A percentile compares a stretch with the other conserved stretches of the same genome.
These are phyloP conservation scores for Ophiocordyceps sinensis DNA, from an alignment of 2,329 filamentous ascomycete genomes.

Conservation along the genomic window DNA sequence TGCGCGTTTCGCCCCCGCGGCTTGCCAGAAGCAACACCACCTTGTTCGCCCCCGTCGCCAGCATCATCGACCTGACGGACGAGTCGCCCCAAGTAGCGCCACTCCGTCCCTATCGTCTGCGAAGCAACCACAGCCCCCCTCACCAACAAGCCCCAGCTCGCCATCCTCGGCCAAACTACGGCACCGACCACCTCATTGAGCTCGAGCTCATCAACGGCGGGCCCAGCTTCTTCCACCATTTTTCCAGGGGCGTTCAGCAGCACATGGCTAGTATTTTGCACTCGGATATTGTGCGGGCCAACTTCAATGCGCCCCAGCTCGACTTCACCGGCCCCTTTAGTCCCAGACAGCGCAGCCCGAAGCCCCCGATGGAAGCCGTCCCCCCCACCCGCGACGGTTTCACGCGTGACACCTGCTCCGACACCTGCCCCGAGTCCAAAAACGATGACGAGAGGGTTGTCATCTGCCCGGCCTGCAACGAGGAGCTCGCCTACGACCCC, in stretches of 20 bases:
- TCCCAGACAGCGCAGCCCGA: conserved; percentile 19
- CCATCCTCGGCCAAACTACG: conserved; percentile 2
- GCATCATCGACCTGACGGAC: conserved; percentile 37
- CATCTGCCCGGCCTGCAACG: conserved; percentile 74
- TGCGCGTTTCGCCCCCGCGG: conserved; percentile 24
- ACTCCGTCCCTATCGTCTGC: background rate
- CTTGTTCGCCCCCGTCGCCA: conserved; percentile 17
- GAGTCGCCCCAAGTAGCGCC: conserved; percentile 25
- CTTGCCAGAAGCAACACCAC: conserved; percentile 30
- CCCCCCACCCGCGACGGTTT: conserved; percentile 60
- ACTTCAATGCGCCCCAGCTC: conserved; percentile 6
- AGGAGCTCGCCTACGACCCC: conserved; percentile 67
- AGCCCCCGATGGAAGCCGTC: conserved; percentile 45
- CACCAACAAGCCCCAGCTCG: conserved; percentile 3
- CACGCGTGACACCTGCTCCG: conserved; percentile 50
- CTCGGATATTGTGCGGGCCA: conserved; percentile 7
- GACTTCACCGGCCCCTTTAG: conserved; percentile 15
- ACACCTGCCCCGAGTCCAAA: conserved; percentile 28
- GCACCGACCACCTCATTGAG: conserved; percentile 10
- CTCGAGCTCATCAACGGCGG: conserved; percentile 12
- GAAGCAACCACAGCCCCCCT: conserved; percentile 2
- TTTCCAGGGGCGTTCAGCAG: conserved; percentile 11
- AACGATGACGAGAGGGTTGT: conserved; percentile 52
- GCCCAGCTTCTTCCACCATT: conserved; percentile 4
- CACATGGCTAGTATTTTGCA: conserved; percentile 13